phyloP scores from a whole-genome alignment of 192 early-diverging fungal genomes.

The Jimgerdemannia lactiflua region DNA sequence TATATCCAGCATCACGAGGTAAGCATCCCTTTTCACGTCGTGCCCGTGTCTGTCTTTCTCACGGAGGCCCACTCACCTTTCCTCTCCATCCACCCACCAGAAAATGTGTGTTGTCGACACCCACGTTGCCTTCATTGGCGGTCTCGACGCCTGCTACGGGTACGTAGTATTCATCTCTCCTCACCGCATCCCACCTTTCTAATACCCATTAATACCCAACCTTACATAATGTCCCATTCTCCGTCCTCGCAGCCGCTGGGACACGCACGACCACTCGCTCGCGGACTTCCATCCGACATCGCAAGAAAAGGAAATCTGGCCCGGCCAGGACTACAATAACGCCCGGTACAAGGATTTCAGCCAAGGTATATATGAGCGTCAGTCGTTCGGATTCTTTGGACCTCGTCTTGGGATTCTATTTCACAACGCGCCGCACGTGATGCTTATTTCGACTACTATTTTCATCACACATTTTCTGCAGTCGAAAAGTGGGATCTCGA shows the following conservation, averaged over 20 bases:
- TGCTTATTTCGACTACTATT: no score
- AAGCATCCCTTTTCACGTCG: neutral
- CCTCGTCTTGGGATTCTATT: no score
- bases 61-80: neutral
- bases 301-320: slow-evolving; percentile 46
- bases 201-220: neutral
- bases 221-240: neutral
- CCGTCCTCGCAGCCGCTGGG: slow-evolving; percentile 62
- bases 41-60: neutral
- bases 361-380: slow-evolving; percentile 35
- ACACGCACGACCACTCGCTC: slow-evolving; percentile 74
- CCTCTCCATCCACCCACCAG: slow-evolving; percentile 16
- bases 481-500: slow-evolving; percentile 17
- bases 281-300: slow-evolving; percentile 59
- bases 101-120: slow-evolving; percentile 82
- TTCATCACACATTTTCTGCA: neutral
- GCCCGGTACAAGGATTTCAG: slow-evolving; percentile 79
- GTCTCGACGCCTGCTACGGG: slow-evolving; percentile 85
- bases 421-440: no score
- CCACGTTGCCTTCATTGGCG: slow-evolving; percentile 81
- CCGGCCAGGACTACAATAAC: slow-evolving; percentile 88
- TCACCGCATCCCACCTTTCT: neutral
- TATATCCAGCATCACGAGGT: slow-evolving; percentile 56
- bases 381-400: no score
- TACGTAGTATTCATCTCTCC: slow-evolving; percentile 6